Evolutionary conservation across 2,329 filamentous ascomycete species (phyloP).

Genomic region (Colletotrichum sp.): DNA sequence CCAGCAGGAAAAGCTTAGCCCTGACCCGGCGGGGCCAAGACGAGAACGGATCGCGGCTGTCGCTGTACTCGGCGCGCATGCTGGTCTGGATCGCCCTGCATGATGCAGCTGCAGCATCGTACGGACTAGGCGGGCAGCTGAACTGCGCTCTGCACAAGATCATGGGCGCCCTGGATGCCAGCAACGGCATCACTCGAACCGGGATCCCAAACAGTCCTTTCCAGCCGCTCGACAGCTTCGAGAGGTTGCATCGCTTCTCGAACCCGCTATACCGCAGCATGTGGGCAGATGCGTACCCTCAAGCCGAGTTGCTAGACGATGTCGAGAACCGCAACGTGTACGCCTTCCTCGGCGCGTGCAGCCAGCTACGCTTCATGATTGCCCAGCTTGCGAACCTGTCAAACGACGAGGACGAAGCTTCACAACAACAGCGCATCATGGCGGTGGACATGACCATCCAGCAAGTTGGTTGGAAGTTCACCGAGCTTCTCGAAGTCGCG

Average conservation of each 20-base stretch:
- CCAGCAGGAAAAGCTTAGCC: slow-evolving; percentile 13
- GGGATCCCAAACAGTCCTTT: not conserved
- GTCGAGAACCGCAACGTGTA: slow-evolving; percentile 38
- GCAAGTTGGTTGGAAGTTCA: slow-evolving; percentile 24
- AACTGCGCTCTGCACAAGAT: slow-evolving; percentile 28
- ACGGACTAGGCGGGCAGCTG: slow-evolving; percentile 35
- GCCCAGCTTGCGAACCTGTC: slow-evolving; percentile 28
- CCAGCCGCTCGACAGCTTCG: slow-evolving; percentile 25
- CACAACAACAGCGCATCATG: slow-evolving; percentile 21
- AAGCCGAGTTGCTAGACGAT: slow-evolving; percentile 37
- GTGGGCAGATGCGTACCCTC: slow-evolving; percentile 37
- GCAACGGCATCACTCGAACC: not conserved
- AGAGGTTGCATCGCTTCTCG: slow-evolving; percentile 34
- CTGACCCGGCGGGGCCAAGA: not conserved
- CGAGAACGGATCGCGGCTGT: slow-evolving; percentile 21
- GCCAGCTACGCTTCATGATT: slow-evolving; percentile 35
- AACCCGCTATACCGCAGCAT: slow-evolving; percentile 35
- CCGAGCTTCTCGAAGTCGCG: slow-evolving; percentile 30
- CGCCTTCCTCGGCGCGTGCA: slow-evolving; percentile 30
- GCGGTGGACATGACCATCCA: slow-evolving; percentile 25
- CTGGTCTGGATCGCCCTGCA: slow-evolving; percentile 36
- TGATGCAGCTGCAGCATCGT: slow-evolving; percentile 33
- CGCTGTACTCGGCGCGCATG: slow-evolving; percentile 36
- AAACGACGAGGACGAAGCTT: slow-evolving; percentile 22
- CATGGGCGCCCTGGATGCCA: not conserved